Evolutionary conservation across 495 filamentous ascomycete genomes (phyloP).

Genomic region (Talaromyces liani): DNA sequence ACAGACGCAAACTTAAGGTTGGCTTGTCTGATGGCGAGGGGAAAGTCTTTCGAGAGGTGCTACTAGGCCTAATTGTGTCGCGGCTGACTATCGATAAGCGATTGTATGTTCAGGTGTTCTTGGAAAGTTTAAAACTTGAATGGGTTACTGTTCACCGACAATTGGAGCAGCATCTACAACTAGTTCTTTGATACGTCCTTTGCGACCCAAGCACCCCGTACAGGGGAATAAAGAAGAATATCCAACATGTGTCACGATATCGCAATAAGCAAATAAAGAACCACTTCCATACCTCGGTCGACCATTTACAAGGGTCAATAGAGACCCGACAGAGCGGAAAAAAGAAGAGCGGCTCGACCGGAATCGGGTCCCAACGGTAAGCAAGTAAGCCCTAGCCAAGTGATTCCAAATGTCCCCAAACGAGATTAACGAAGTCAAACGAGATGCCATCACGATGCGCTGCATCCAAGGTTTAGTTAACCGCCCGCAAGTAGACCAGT

Average conservation of each 20-base stretch:
- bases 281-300: background rate
- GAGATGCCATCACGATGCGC: background rate
- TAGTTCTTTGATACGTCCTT: background rate
- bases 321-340: background rate
- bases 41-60: background rate
- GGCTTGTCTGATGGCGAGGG: background rate
- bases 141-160: background rate
- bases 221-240: background rate
- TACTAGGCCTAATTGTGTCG: background rate
- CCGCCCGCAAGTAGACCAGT: background rate
- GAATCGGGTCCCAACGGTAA: background rate
- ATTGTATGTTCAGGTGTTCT: background rate
- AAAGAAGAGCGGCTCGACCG: background rate
- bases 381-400: background rate
- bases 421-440: background rate
- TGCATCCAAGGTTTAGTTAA: background rate
- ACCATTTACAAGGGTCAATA: background rate
- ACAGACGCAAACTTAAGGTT: background rate
- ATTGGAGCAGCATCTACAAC: background rate
- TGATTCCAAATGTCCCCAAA: background rate
- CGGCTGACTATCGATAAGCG: background rate
- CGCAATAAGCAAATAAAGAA: background rate
- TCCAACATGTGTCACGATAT: background rate
- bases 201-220: background rate
- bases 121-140: background rate